phyloP scores from a whole-genome alignment of 371 early-diverging fungal species.

The Encephalitozoon intestinalis region DNA sequence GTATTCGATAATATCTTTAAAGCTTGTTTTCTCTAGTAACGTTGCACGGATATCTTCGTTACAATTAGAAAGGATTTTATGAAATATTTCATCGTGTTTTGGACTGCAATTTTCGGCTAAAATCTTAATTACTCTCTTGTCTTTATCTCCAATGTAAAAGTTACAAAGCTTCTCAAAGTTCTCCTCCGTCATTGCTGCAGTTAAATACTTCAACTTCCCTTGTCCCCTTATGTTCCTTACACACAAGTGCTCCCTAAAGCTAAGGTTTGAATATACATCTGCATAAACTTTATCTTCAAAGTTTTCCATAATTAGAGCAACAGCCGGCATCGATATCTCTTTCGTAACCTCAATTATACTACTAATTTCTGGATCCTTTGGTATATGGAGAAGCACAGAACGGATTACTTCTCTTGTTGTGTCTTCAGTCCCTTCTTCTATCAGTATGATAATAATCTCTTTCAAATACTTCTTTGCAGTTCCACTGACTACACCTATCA shows the following conservation, averaged over 20 bases:
- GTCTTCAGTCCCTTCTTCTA: not conserved
- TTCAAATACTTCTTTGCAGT: constrained; percentile 1
- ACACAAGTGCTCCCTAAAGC: not conserved
- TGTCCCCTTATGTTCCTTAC: not conserved
- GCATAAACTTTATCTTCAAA: not conserved
- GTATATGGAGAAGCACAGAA: not conserved
- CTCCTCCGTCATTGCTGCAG: not conserved
- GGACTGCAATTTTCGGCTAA: not conserved
- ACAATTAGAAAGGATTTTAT: not conserved
- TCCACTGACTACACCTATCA: not conserved
- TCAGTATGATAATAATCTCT: not conserved
- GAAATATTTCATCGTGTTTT: not conserved
- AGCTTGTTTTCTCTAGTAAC: not conserved
- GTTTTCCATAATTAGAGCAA: not conserved
- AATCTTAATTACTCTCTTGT: not conserved
- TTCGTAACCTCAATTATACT: not conserved
- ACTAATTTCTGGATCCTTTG: not conserved
- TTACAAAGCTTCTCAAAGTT: not conserved
- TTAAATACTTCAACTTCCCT: not conserved
- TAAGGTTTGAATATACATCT: not conserved
- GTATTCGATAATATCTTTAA: not conserved
- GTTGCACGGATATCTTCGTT: not conserved
- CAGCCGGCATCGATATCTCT: not conserved
- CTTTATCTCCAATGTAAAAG: not conserved
- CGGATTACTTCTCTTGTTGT: not conserved